These are phyloP conservation scores for Bifiguratus adelaidae DNA, from an alignment of 192 early-diverging fungal genomes.

Conservation along the genomic window DNA sequence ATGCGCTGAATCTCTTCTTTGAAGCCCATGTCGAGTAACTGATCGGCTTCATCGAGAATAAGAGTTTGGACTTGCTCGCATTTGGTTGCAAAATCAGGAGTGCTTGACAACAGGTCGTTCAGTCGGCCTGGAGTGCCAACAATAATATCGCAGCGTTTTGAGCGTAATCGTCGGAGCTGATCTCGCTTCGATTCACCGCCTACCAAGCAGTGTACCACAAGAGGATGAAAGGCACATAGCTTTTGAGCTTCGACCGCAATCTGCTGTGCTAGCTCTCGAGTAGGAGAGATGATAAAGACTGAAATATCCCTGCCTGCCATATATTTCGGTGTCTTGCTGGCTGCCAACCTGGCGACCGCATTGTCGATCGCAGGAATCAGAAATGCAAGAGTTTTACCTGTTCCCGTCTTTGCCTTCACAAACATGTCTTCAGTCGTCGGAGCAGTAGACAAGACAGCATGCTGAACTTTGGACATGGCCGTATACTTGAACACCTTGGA, in stretches of 20 bases:
- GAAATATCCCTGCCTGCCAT: slow-evolving; percentile 38
- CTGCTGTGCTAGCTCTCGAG: slow-evolving; percentile 84
- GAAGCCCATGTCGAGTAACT: slow-evolving; percentile 93
- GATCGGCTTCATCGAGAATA: slow-evolving; percentile 93
- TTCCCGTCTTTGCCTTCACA: slow-evolving; percentile 95
- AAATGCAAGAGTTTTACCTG: slow-evolving; percentile 96
- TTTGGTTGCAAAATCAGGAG: slow-evolving; percentile 33
- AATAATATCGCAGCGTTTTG: slow-evolving; percentile 66
- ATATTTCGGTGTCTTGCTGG: slow-evolving; percentile 25
- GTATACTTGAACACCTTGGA: slow-evolving; percentile 58
- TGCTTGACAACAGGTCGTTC: slow-evolving; percentile 54
- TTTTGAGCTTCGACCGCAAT: slow-evolving; percentile 68
- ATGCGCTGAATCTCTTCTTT: slow-evolving; percentile 75
- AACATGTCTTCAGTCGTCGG: slow-evolving; percentile 74
- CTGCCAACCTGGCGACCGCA: slow-evolving; percentile 17
- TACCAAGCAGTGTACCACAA: slow-evolving; percentile 62
- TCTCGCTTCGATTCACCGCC: slow-evolving; percentile 59
- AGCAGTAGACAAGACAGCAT: slow-evolving; percentile 61
- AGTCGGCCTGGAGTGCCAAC: slow-evolving; percentile 95
- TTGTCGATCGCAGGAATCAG: slow-evolving; percentile 80
- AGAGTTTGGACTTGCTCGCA: slow-evolving; percentile 36
- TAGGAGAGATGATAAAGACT: slow-evolving; percentile 77
- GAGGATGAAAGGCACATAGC: slow-evolving; percentile 40
- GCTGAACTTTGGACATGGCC: slow-evolving; percentile 76
- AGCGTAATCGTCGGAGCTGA: slow-evolving; percentile 37